Percentiles rank a stretch among this genome's conserved stretches.
Evolutionary conservation across 202 grass and related monocot genomes (phyloP).

Genomic region (Panicum virgatum): DNA sequence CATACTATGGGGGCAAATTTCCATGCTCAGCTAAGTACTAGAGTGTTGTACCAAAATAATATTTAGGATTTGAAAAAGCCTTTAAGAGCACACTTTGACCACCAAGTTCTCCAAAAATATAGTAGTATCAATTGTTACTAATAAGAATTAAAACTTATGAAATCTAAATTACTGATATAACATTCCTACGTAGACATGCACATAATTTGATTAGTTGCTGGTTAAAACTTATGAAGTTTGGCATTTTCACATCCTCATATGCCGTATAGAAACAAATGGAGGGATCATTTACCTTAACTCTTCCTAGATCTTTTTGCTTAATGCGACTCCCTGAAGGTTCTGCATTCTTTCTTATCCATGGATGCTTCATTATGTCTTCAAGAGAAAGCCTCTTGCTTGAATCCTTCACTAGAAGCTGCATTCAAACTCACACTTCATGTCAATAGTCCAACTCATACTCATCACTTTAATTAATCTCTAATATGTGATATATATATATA

Average conservation of each 20-base stretch:
- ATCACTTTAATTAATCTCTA: not conserved
- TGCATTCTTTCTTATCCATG: slow-evolving; percentile 85
- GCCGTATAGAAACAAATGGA: not conserved
- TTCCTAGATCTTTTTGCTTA: slow-evolving; percentile 28
- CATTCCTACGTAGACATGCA: not conserved
- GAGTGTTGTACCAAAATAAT: not conserved
- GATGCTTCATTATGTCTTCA: slow-evolving; percentile 82
- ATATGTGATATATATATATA: slow-evolving; percentile 24
- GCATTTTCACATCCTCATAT: not conserved
- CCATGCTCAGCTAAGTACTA: not conserved
- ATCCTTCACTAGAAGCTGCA: too few relatives aligned
- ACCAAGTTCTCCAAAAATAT: not conserved
- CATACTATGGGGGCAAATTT: not conserved
- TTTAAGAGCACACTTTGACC: not conserved
- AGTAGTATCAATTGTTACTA: not conserved
- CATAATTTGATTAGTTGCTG: not conserved
- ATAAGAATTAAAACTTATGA: too few relatives aligned
- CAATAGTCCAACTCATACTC: not conserved
- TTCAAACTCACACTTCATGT: slow-evolving; percentile 1
- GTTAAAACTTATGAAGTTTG: not conserved
- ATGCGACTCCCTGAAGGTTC: slow-evolving; percentile 77
- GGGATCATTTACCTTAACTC: slow-evolving; percentile 13
- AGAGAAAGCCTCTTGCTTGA: slow-evolving; percentile 88
- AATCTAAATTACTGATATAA: not conserved
- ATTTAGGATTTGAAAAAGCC: not conserved